Conservation (phyloP, 805 yeast genomes). For the Zygosaccharomyces siamensis region DNA sequence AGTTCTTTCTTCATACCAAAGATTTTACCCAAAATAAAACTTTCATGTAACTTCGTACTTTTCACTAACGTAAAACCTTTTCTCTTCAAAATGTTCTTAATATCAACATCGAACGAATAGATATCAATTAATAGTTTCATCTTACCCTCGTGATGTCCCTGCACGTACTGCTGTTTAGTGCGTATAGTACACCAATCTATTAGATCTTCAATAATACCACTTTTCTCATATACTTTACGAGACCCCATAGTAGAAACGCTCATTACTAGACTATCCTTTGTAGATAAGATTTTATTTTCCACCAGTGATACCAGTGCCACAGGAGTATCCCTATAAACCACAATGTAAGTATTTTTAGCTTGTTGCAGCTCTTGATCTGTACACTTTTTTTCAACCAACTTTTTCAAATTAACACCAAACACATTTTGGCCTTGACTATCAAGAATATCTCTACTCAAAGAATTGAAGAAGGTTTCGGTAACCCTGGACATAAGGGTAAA, state of each 20-base stretch:
- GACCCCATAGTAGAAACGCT: slow-evolving; percentile 56
- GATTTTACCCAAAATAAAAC: slow-evolving; percentile 29
- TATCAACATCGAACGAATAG: slow-evolving; percentile 47
- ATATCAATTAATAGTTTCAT: slow-evolving; percentile 44
- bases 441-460: slow-evolving; percentile 36
- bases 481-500: slow-evolving; percentile 39
- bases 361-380: slow-evolving; percentile 29
- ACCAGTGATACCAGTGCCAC: slow-evolving; percentile 55
- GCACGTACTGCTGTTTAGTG: slow-evolving; percentile 39
- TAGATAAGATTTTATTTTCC: slow-evolving; percentile 40
- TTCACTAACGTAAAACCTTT: slow-evolving; percentile 43
- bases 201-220: slow-evolving; percentile 61
- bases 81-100: slow-evolving; percentile 36
- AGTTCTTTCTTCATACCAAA: slow-evolving; percentile 32
- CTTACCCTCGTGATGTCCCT: slow-evolving; percentile 29
- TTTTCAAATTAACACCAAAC: slow-evolving; percentile 46
- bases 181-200: slow-evolving; percentile 55
- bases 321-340: slow-evolving; percentile 65
- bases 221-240: slow-evolving; percentile 60
- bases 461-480: slow-evolving; percentile 46
- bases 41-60: slow-evolving; percentile 25
- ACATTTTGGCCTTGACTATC: slow-evolving; percentile 35
- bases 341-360: slow-evolving; percentile 49
- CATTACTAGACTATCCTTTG: slow-evolving; percentile 43
- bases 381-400: slow-evolving; percentile 17